These are phyloP conservation scores for Zygotorulaspora sp. DNA, from an alignment of 805 yeast species.

Conservation along the genomic window DNA sequence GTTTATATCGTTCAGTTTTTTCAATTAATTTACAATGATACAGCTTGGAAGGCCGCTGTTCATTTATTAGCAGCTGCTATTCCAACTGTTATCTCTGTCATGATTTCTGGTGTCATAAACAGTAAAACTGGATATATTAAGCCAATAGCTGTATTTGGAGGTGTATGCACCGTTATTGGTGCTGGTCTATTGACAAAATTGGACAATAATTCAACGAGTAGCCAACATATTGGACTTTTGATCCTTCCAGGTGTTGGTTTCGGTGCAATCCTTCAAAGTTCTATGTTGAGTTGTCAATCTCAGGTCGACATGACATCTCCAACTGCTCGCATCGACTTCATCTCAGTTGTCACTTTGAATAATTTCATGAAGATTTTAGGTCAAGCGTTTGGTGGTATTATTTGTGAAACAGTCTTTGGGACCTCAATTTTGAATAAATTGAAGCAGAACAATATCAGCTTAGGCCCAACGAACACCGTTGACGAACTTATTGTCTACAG, in stretches of 20 bases:
- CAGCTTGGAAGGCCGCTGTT: slow-evolving; percentile 27
- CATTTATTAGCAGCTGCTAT: slow-evolving; percentile 22
- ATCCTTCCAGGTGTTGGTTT: slow-evolving; percentile 38
- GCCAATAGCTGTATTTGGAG: slow-evolving; percentile 35
- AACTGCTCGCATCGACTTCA: slow-evolving; percentile 20
- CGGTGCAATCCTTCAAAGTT: slow-evolving; percentile 37
- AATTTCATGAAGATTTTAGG: slow-evolving; percentile 25
- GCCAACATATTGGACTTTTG: slow-evolving; percentile 36
- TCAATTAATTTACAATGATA: slow-evolving; percentile 24
- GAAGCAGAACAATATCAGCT: slow-evolving; percentile 2
- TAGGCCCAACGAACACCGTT: slow-evolving; percentile 11
- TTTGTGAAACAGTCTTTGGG: slow-evolving; percentile 25
- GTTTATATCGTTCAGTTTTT: slow-evolving; percentile 27
- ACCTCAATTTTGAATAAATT: slow-evolving; percentile 20
- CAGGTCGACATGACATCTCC: slow-evolving; percentile 21
- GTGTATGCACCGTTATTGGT: slow-evolving; percentile 33
- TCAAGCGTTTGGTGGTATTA: slow-evolving; percentile 25
- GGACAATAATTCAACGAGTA: slow-evolving; percentile 28
- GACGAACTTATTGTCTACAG: slow-evolving; percentile 23
- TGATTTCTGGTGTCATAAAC: slow-evolving; percentile 32
- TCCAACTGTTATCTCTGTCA: slow-evolving; percentile 22
- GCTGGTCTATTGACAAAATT: slow-evolving; percentile 35
- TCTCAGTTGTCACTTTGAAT: slow-evolving; percentile 26
- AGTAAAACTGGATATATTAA: slow-evolving; percentile 36
- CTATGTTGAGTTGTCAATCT: slow-evolving; percentile 32